Percentiles rank a stretch among this genome's conserved stretches.
phyloP scores from a whole-genome alignment of 2,329 filamentous ascomycete genomes.

The Fusarium begoniae region DNA sequence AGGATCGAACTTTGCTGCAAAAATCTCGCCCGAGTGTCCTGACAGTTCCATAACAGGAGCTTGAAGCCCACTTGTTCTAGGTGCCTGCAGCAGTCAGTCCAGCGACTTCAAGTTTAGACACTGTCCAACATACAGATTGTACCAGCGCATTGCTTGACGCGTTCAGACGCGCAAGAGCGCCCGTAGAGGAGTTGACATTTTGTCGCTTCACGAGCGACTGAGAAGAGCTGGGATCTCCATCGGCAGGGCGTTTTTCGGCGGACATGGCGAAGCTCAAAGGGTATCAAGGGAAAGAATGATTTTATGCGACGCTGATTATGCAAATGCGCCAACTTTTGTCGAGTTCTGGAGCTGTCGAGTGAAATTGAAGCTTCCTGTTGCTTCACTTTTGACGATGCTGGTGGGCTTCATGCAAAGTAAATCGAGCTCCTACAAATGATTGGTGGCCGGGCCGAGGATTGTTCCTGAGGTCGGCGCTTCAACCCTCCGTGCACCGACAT shows the following conservation, averaged over 20 bases:
- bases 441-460: slow-evolving; percentile 49
- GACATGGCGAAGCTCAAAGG: slow-evolving; percentile 70
- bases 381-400: slow-evolving; percentile 16
- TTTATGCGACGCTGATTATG: slow-evolving; percentile 15
- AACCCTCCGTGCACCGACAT: slow-evolving; percentile 38
- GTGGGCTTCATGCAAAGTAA: slow-evolving; percentile 33
- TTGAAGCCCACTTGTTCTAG: slow-evolving; percentile 83
- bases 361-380: slow-evolving; percentile 25
- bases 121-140: slow-evolving; percentile 56
- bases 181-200: slow-evolving; percentile 66
- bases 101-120: background rate
- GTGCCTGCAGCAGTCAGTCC: slow-evolving; percentile 62
- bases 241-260: slow-evolving; percentile 90
- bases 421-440: slow-evolving; percentile 37
- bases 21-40: slow-evolving; percentile 86
- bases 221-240: slow-evolving; percentile 79
- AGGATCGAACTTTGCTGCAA: slow-evolving; percentile 88
- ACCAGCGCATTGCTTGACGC: slow-evolving; percentile 59
- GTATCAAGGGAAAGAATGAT: background rate
- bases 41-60: slow-evolving; percentile 94
- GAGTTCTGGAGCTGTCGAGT: slow-evolving; percentile 8
- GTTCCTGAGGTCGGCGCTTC: slow-evolving; percentile 43
- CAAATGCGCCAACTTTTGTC: slow-evolving; percentile 3
- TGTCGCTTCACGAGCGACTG: slow-evolving; percentile 91
- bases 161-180: slow-evolving; percentile 61